Conservation (phyloP, 495 filamentous ascomycete genomes). For the Amphirosellinia nigrospora region DNA sequence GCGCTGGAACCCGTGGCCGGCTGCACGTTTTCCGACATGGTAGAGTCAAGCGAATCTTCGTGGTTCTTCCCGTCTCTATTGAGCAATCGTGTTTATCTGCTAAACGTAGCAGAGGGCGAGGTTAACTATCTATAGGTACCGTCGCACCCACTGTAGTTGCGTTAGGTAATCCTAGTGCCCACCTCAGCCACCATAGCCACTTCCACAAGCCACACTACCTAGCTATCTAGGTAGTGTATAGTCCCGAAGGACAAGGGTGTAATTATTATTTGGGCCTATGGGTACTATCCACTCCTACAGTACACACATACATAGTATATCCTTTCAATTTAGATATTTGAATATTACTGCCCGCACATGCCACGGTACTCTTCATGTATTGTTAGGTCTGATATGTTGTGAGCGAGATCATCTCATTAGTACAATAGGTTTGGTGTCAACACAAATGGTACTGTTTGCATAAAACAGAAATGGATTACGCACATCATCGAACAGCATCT, state of each 20-base stretch:
- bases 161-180: no score
- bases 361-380: no score
- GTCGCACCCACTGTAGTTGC: background rate
- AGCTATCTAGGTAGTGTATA: no score
- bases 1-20: slow-evolving; percentile 41
- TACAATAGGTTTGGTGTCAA: background rate
- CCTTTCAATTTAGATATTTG: no score
- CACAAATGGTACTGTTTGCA: background rate
- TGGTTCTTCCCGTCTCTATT: background rate
- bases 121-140: background rate
- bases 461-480: background rate
- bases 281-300: no score
- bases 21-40: slow-evolving; percentile 62
- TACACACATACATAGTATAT: no score
- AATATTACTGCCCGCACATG: no score
- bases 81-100: background rate
- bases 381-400: background rate
- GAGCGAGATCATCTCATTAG: background rate
- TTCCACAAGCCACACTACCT: no score
- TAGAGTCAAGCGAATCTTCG: slow-evolving; percentile 7
- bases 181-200: no score
- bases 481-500: background rate
- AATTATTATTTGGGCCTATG: no score
- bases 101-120: background rate
- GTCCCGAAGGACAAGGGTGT: no score